These are phyloP conservation scores for Leersia perrieri DNA, from an alignment of 176 grass and related monocot species.

Conservation along the genomic window DNA sequence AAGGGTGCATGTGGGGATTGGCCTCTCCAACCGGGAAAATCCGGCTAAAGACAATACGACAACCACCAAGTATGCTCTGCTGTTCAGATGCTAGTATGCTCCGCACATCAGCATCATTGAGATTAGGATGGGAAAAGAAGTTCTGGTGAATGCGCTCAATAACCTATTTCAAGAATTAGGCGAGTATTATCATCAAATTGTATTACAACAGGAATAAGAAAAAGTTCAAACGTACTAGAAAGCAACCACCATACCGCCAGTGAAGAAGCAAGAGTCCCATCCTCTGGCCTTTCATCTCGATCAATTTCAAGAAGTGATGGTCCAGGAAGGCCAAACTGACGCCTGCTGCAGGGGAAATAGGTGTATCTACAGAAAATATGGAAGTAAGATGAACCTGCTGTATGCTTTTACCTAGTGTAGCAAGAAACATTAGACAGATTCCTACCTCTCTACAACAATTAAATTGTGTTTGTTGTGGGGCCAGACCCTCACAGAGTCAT, in stretches of 20 bases:
- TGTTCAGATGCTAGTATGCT: slow-evolving; percentile 89
- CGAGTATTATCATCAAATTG: slow-evolving; percentile 7
- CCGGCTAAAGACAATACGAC: slow-evolving; percentile 87
- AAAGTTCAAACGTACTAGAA: neutral
- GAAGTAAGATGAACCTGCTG: neutral
- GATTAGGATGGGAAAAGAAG: slow-evolving; percentile 72
- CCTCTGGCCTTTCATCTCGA: slow-evolving; percentile 85
- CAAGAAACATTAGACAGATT: slow-evolving; percentile 11
- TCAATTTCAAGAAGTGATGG: slow-evolving; percentile 93
- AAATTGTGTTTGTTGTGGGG: slow-evolving; percentile 94
- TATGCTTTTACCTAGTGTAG: neutral
- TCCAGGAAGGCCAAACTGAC: slow-evolving; percentile 88
- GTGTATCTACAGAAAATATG: slow-evolving; percentile 68
- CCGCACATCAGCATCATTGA: slow-evolving; percentile 89
- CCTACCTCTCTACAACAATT: slow-evolving; percentile 95
- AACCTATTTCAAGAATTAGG: slow-evolving; percentile 56
- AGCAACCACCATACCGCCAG: slow-evolving; percentile 52
- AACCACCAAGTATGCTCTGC: slow-evolving; percentile 76
- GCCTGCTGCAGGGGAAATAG: slow-evolving; percentile 96
- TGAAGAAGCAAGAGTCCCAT: slow-evolving; percentile 88
- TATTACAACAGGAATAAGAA: neutral
- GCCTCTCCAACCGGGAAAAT: slow-evolving; percentile 80
- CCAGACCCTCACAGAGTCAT: slow-evolving; percentile 92
- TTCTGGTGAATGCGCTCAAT: slow-evolving; percentile 75
- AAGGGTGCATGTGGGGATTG: slow-evolving; percentile 78